These are phyloP conservation scores for Quercus mongolica DNA, from an alignment of 306 rosid species.

Conservation along the genomic window DNA sequence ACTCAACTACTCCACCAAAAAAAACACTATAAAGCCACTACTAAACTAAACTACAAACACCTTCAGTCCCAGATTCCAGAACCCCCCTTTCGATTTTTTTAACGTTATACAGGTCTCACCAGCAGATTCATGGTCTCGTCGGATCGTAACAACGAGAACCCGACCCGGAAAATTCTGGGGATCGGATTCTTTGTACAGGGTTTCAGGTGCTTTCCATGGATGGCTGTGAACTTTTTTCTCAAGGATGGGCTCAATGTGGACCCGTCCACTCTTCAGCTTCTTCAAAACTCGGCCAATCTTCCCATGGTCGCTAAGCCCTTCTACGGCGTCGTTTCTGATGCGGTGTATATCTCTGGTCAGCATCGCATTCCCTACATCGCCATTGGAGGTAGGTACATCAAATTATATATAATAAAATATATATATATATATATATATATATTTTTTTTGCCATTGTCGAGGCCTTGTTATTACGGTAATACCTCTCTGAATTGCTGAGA, in stretches of 20 bases:
- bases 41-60: not conserved
- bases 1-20: not conserved
- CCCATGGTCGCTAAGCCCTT: slow-evolving; percentile 95
- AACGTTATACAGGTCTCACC: not conserved
- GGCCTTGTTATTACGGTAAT: too few species aligned
- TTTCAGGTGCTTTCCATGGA: slow-evolving; percentile 86
- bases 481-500: too few species aligned
- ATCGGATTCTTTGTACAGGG: slow-evolving; percentile 90
- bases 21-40: too few species aligned
- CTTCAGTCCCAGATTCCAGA: too few species aligned
- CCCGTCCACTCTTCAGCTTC: slow-evolving; percentile 77
- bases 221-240: slow-evolving; percentile 77
- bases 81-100: not conserved
- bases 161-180: slow-evolving; percentile 55
- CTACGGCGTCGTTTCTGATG: slow-evolving; percentile 75
- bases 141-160: slow-evolving; percentile 16
- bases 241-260: slow-evolving; percentile 77
- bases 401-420: too few species aligned
- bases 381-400: slow-evolving; percentile 54
- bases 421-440: too few species aligned
- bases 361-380: slow-evolving; percentile 91
- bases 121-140: slow-evolving; percentile 31
- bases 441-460: not conserved
- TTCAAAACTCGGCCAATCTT: slow-evolving; percentile 76
- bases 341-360: slow-evolving; percentile 65